Evolutionary conservation across 2,329 filamentous ascomycete genomes (phyloP).

Genomic region (Neurospora sp.): DNA sequence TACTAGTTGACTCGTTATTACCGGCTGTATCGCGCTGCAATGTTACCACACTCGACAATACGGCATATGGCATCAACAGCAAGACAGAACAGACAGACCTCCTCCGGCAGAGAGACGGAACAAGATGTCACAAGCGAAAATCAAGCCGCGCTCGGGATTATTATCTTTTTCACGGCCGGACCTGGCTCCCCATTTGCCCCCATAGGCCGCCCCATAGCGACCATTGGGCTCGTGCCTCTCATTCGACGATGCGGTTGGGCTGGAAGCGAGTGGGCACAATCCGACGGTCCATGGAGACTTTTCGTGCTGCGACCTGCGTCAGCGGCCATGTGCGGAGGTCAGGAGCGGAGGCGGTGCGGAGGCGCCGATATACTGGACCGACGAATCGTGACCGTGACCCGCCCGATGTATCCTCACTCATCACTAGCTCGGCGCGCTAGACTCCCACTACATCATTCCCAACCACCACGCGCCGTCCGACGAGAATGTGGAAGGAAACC

Average conservation of each 20-base stretch:
- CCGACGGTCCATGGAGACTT: neutral
- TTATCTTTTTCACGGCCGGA: conserved; percentile 10
- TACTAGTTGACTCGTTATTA: neutral
- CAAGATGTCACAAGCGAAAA: neutral
- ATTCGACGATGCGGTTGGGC: conserved; percentile 16
- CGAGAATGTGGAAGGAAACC: neutral
- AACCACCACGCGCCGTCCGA: neutral
- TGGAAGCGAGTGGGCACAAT: conserved; percentile 5
- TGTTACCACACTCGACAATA: neutral
- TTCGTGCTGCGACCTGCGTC: neutral
- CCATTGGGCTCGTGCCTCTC: conserved; percentile 16
- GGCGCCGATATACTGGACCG: neutral
- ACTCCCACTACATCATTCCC: neutral
- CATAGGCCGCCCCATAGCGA: neutral
- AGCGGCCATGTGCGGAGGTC: neutral
- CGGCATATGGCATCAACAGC: neutral
- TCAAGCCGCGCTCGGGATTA: conserved; percentile 11
- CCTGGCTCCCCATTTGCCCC: neutral
- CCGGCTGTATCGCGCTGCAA: neutral
- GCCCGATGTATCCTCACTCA: neutral
- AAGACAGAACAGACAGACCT: neutral
- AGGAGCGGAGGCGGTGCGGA: neutral
- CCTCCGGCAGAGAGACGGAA: conserved; percentile 4
- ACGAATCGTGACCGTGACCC: neutral
- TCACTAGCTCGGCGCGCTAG: neutral